A percentile compares a stretch with the other conserved stretches of the same genome.
phyloP scores from a whole-genome alignment of 2,329 filamentous ascomycete species.

The Ophiostoma sp. region DNA sequence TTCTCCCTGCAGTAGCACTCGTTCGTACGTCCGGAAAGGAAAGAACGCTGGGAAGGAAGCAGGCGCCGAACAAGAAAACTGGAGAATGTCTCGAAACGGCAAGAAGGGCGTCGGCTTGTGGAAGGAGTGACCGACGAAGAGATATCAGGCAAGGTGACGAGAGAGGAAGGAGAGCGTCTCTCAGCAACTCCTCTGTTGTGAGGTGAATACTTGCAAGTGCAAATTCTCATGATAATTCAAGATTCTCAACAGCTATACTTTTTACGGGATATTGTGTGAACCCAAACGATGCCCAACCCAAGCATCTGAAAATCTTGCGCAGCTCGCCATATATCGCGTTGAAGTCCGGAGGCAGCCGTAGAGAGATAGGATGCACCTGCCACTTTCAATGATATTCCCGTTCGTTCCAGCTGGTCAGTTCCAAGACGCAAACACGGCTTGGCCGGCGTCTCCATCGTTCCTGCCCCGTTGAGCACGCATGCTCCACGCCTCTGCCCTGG shows the following conservation, averaged over 20 bases:
- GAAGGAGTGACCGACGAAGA: neutral
- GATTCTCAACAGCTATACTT: neutral
- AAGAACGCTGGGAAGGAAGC: constrained; percentile 4
- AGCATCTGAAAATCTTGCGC: neutral
- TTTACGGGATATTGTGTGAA: neutral
- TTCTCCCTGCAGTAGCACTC: neutral
- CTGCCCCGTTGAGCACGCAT: neutral
- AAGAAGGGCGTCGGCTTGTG: neutral
- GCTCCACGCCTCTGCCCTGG: constrained; percentile 1
- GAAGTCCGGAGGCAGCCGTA: neutral
- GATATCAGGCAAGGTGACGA: neutral
- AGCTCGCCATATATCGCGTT: neutral
- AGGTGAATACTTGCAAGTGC: too few species aligned
- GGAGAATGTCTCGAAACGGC: constrained; percentile 1
- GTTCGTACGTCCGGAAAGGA: neutral
- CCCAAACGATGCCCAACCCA: neutral
- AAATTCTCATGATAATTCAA: neutral
- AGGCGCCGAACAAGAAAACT: neutral
- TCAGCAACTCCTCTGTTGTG: neutral
- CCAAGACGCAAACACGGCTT: neutral
- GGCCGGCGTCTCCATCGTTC: neutral
- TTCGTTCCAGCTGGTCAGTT: neutral
- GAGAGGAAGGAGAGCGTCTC: neutral
- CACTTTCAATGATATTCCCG: neutral
- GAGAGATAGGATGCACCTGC: neutral